Evolutionary conservation across 257 asterid genomes (phyloP).

Genomic region (Asclepias syriaca): DNA sequence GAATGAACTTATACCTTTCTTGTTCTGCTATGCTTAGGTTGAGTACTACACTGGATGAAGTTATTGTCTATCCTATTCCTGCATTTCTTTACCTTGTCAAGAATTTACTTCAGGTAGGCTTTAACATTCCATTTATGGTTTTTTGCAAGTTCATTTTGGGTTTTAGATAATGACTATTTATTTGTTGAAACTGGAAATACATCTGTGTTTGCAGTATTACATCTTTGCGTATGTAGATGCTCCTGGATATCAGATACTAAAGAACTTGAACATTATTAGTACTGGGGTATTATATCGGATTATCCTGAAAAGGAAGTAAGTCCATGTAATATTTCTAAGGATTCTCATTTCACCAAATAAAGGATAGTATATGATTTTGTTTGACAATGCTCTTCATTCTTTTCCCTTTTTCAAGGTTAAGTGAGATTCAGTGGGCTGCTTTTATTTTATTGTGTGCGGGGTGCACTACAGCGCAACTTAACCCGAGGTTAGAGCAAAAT

Average conservation of each 20-base stretch:
- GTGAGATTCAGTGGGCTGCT: slow-evolving; percentile 97
- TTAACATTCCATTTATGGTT: slow-evolving; percentile 12
- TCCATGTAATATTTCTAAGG: slow-evolving; percentile 5
- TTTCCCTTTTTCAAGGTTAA: slow-evolving; percentile 52
- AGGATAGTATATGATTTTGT: neutral
- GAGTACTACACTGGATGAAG: slow-evolving; percentile 93
- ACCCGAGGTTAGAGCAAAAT: slow-evolving; percentile 61
- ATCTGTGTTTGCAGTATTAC: slow-evolving; percentile 65
- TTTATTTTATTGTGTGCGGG: slow-evolving; percentile 95
- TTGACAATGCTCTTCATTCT: neutral
- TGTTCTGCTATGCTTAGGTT: slow-evolving; percentile 41
- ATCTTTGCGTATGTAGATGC: slow-evolving; percentile 98
- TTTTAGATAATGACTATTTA: slow-evolving; percentile 9
- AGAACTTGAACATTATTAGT: slow-evolving; percentile 94
- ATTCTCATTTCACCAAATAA: neutral
- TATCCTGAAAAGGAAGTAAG: slow-evolving; percentile 91
- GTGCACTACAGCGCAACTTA: slow-evolving; percentile 99
- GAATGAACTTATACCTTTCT: slow-evolving; percentile 9
- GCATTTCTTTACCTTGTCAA: slow-evolving; percentile 92
- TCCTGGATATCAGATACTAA: slow-evolving; percentile 97
- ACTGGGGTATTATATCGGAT: slow-evolving; percentile 87
- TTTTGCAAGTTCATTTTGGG: slow-evolving; percentile 1
- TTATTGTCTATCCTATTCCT: slow-evolving; percentile 90
- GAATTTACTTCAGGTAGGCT: slow-evolving; percentile 89
- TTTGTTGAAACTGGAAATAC: slow-evolving; percentile 27